Evolutionary conservation across 164 flowering plant species (phyloP), one percentile per base, ranked within the genome.

Genomic region (Buxus sempervirens): DNA sequence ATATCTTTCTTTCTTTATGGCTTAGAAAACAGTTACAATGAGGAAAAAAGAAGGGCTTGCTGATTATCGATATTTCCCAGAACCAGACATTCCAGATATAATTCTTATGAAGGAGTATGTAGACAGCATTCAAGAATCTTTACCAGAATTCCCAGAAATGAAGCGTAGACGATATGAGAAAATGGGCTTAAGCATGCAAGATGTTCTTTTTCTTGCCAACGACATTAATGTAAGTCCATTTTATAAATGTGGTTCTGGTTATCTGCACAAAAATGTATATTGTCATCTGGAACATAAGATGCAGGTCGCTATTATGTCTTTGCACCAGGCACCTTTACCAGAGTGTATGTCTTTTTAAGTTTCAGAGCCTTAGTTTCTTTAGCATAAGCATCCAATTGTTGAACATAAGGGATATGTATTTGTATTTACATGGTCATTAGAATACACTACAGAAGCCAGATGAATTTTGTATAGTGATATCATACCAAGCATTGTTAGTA

Each of bases 1-100:
- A n/a, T n/a, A n/a, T n/a, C n/a, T 64, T 64, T 24, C 48, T 65
- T 69, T 41, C 60, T 66, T 9, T 66, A 51, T 51, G 69, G 42
- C 60, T 65, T 72, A 90, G 97, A 87, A 76, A 90, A 90, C 97
- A 70, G 72, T 85, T 58, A 84, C 96, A 57, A 94, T 94, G 98
- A 86, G 97, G 81, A 94, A 84, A 80, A 94, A 91, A 82, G 96
- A 90, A 82, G 97, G 98, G 55, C 96, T 91, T 72, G 73, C 98
- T 48, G 97, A 94, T 79, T 94, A 94, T 68, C 80, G 97, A 56
- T 90, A 91, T 77, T 94, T 91, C 71, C 98, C 97, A n/a, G 96
- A 91, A 75, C 98, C 96, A 58, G 97, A 94, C 74, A 92, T 91
- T 72, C 92, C 96, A 23, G 91, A 82, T 77, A 97, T 91, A 25